phyloP scores from a whole-genome alignment of 495 filamentous ascomycete species.

The Trichoderma parareesei region DNA sequence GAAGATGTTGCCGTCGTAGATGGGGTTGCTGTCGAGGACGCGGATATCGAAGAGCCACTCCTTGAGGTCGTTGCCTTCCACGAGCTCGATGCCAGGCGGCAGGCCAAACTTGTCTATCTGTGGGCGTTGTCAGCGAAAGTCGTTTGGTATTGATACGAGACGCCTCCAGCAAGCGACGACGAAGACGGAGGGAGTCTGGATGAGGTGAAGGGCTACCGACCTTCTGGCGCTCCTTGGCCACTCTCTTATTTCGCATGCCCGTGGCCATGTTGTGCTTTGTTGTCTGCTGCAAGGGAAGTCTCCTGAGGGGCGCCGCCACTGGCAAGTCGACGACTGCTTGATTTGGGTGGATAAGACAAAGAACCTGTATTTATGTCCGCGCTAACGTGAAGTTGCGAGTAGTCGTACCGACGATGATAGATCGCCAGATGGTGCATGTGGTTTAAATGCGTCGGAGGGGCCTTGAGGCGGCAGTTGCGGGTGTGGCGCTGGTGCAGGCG shows the following conservation, averaged over 20 bases:
- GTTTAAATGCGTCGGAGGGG: not conserved
- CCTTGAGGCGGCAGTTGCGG: not conserved
- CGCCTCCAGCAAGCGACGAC: too few relatives aligned
- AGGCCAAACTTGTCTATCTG: conserved; percentile 45
- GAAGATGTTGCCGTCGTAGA: conserved; percentile 75
- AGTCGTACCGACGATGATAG: too few relatives aligned
- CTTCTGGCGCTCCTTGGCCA: conserved; percentile 10
- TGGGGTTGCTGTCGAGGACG: conserved; percentile 83
- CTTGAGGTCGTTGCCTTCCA: conserved; percentile 58
- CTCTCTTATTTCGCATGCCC: conserved; percentile 11
- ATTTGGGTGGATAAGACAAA: not conserved
- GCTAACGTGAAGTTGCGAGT: too few relatives aligned
- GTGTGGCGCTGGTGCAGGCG: conserved; percentile 1
- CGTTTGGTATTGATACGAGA: not conserved
- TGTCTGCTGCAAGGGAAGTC: not conserved
- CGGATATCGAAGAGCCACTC: conserved; percentile 92
- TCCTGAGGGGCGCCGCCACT: not conserved
- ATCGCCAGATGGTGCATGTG: not conserved
- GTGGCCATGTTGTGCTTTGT: conserved; percentile 12
- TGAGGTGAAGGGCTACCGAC: not conserved
- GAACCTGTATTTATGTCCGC: not conserved
- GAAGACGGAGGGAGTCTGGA: too few relatives aligned
- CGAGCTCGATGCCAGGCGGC: conserved; percentile 69
- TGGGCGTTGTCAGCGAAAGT: conserved; percentile 8
- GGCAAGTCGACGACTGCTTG: not conserved